These are phyloP conservation scores for Candida saitoana DNA, from an alignment of 805 yeast genomes.

Conservation along the genomic window DNA sequence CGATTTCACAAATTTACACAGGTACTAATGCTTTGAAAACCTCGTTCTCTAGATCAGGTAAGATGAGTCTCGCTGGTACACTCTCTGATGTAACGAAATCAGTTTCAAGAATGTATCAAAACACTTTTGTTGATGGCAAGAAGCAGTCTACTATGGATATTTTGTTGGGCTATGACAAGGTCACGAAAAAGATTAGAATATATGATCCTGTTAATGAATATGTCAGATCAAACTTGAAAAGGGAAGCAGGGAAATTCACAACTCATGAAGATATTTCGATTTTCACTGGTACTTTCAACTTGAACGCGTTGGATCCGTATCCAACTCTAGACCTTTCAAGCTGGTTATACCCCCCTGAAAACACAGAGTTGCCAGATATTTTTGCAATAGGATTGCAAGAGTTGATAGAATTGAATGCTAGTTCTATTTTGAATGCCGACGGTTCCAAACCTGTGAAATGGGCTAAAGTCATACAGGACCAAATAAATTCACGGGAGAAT, in stretches of 20 bases:
- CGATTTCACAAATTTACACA: slow-evolving; percentile 59
- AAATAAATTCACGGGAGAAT: slow-evolving; percentile 46
- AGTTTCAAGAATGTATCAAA: slow-evolving; percentile 90
- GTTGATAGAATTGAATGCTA: slow-evolving; percentile 87
- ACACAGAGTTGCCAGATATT: slow-evolving; percentile 60
- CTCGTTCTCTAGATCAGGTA: slow-evolving; percentile 90
- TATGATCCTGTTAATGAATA: slow-evolving; percentile 87
- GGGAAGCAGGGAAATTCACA: slow-evolving; percentile 51
- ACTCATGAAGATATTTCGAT: slow-evolving; percentile 56
- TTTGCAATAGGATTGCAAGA: slow-evolving; percentile 93
- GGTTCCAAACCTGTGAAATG: slow-evolving; percentile 72
- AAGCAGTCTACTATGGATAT: slow-evolving; percentile 89
- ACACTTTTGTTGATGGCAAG: slow-evolving; percentile 88
- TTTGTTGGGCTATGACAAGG: slow-evolving; percentile 68
- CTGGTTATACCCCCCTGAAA: slow-evolving; percentile 79
- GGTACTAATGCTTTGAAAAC: slow-evolving; percentile 68
- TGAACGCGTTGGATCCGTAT: slow-evolving; percentile 60
- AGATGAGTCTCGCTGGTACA: slow-evolving; percentile 95
- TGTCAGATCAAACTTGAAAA: slow-evolving; percentile 61
- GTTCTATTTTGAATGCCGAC: slow-evolving; percentile 84
- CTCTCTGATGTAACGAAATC: slow-evolving; percentile 96
- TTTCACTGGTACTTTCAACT: slow-evolving; percentile 82
- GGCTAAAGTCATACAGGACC: slow-evolving; percentile 63
- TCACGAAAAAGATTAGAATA: slow-evolving; percentile 65
- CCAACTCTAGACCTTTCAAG: slow-evolving; percentile 53